A percentile compares a stretch with the other conserved stretches of the same genome.
Conservation (phyloP, 2,329 filamentous ascomycete genomes). For the Colletotrichum viniferum region DNA sequence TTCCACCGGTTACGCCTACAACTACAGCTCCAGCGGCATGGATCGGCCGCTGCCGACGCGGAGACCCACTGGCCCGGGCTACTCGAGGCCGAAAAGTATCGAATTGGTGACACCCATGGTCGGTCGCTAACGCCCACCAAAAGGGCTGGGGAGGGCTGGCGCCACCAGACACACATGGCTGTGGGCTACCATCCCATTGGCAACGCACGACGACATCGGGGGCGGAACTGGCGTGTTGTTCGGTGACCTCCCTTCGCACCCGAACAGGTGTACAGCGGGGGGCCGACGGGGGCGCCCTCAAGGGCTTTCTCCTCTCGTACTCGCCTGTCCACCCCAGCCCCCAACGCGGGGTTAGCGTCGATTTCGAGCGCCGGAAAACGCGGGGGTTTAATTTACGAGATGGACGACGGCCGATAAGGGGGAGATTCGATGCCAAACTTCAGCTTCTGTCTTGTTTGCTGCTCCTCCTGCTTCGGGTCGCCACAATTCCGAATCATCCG, state of each 20-base stretch:
- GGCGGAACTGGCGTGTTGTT: neutral
- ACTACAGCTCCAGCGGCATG: slow-evolving; percentile 40
- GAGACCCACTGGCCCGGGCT: slow-evolving; percentile 48
- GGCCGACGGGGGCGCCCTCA: neutral
- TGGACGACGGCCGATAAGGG: neutral
- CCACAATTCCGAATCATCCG: slow-evolving; percentile 5
- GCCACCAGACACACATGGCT: neutral
- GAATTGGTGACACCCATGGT: slow-evolving; percentile 67
- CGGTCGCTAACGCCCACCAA: slow-evolving; percentile 42
- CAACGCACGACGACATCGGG: neutral
- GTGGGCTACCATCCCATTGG: neutral
- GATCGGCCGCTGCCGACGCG: slow-evolving; percentile 64
- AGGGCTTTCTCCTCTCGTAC: neutral
- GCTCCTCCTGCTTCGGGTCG: neutral
- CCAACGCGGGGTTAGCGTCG: slow-evolving; percentile 16
- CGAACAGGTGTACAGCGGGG: neutral
- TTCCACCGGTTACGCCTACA: slow-evolving; percentile 41
- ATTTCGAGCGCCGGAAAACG: slow-evolving; percentile 9
- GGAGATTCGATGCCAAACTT: neutral
- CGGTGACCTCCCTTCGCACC: neutral
- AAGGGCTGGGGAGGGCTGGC: neutral
- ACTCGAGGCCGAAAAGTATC: slow-evolving; percentile 65
- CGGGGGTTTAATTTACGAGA: slow-evolving; percentile 1
- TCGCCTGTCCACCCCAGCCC: slow-evolving; percentile 10
- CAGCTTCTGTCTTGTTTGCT: neutral